Evolutionary conservation across 139 green algal genomes (phyloP).

Genomic region (Eudorina sp.): DNA sequence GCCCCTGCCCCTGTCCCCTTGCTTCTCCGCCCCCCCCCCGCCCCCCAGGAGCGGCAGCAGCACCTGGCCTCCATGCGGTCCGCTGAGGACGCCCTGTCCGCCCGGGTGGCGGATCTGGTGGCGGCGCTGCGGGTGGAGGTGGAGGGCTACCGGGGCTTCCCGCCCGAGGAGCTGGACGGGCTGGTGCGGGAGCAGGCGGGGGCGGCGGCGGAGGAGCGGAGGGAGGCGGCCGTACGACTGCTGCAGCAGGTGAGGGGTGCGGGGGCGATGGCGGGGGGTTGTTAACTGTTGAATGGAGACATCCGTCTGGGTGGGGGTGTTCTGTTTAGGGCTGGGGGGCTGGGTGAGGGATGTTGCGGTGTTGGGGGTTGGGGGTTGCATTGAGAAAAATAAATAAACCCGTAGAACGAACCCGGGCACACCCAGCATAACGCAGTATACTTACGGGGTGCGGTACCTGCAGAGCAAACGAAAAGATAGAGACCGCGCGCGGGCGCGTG

Average conservation of each 20-base stretch:
- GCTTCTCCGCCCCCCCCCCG: not conserved
- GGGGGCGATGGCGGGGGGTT: not conserved
- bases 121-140: constrained; percentile 19
- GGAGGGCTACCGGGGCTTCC: constrained; percentile 24
- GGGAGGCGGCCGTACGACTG: constrained; percentile 51
- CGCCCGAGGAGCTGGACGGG: constrained; percentile 41
- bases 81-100: constrained; percentile 15
- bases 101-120: constrained; percentile 12
- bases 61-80: not conserved
- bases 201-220: constrained; percentile 46
- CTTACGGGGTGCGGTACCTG: too few species aligned
- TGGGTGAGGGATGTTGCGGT: too few species aligned
- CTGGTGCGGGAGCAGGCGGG: constrained; percentile 52
- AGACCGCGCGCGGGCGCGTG: too few species aligned
- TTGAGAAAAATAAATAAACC: too few species aligned
- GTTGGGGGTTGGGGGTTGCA: too few species aligned
- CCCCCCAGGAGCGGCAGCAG: not conserved
- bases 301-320: too few species aligned
- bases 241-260: constrained; percentile 39
- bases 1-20: not conserved
- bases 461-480: too few species aligned
- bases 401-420: too few species aligned
- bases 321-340: too few species aligned
- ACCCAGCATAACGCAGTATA: too few species aligned
- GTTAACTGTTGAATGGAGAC: too few species aligned